phyloP scores from a whole-genome alignment of 108 stramenopile species.

The Stephanodiscus minutulus region DNA sequence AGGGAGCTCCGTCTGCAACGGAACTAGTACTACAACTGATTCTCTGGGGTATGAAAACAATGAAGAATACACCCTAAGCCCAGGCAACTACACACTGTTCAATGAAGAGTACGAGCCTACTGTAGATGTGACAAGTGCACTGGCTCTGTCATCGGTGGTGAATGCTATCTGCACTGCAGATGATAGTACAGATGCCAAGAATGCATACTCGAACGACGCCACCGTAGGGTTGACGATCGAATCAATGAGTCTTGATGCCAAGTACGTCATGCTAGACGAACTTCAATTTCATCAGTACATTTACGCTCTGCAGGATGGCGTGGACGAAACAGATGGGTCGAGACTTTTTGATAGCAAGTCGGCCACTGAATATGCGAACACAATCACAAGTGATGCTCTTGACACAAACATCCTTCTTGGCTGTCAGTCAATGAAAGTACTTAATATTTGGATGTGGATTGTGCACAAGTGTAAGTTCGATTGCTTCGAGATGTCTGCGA shows the following conservation, averaged over 20 bases:
- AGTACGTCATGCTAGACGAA: constrained; percentile 63
- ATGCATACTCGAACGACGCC: constrained; percentile 11
- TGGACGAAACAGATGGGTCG: constrained; percentile 52
- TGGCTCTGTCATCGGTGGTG: constrained; percentile 12
- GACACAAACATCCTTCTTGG: constrained; percentile 34
- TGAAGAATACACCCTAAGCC: constrained; percentile 13
- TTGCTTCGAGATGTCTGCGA: not conserved
- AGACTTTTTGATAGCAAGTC: constrained; percentile 44
- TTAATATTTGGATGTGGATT: constrained; percentile 85
- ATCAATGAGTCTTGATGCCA: constrained; percentile 41
- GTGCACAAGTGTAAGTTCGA: constrained; percentile 48
- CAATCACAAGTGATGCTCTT: constrained; percentile 65
- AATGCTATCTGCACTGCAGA: constrained; percentile 31
- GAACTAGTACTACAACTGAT: constrained; percentile 14
- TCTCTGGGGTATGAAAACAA: constrained; percentile 11
- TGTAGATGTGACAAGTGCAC: constrained; percentile 16
- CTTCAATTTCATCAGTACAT: constrained; percentile 69
- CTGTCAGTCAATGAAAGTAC: constrained; percentile 31
- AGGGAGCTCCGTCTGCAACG: constrained; percentile 31
- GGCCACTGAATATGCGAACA: constrained; percentile 66
- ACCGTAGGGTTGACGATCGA: constrained; percentile 31
- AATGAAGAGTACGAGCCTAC: constrained; percentile 36
- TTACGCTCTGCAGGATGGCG: constrained; percentile 60
- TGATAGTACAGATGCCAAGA: constrained; percentile 6
- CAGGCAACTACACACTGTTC: constrained; percentile 23